These are phyloP conservation scores for Terfezia boudieri DNA, from an alignment of 495 filamentous ascomycete genomes.

Conservation along the genomic window DNA sequence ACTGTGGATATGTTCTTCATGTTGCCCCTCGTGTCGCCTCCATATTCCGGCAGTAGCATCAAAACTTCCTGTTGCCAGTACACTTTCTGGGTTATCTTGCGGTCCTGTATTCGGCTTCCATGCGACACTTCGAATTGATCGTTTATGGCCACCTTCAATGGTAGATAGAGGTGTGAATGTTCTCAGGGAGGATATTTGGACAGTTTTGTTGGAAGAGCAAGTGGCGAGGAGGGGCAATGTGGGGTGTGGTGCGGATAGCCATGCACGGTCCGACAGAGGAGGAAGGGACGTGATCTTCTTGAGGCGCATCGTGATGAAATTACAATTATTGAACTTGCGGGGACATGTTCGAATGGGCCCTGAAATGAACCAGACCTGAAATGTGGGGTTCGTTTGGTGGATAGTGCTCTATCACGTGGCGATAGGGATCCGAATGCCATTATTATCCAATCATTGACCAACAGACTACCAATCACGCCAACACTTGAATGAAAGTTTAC, in stretches of 20 bases:
- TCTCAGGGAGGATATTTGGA: slow-evolving; percentile 66
- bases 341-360: no score
- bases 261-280: slow-evolving; percentile 58
- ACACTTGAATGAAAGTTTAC: no score
- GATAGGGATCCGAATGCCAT: not conserved
- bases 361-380: no score
- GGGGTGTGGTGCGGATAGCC: slow-evolving; percentile 69
- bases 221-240: slow-evolving; percentile 74
- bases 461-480: no score
- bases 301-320: slow-evolving; percentile 11
- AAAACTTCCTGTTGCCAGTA: slow-evolving; percentile 78
- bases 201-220: slow-evolving; percentile 60
- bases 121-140: slow-evolving; percentile 52
- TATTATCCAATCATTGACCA: no score
- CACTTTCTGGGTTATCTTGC: slow-evolving; percentile 31
- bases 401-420: not conserved
- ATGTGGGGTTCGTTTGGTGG: not conserved
- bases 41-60: slow-evolving; percentile 79
- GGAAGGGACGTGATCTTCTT: slow-evolving; percentile 30
- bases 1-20: slow-evolving; percentile 14
- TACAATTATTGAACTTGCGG: no score
- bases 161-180: slow-evolving; percentile 55
- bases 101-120: slow-evolving; percentile 51
- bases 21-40: slow-evolving; percentile 36
- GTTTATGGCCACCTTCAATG: slow-evolving; percentile 72